Conservation (phyloP, 108 stramenopile species). For the Mayamaea pseudoterrestris region DNA sequence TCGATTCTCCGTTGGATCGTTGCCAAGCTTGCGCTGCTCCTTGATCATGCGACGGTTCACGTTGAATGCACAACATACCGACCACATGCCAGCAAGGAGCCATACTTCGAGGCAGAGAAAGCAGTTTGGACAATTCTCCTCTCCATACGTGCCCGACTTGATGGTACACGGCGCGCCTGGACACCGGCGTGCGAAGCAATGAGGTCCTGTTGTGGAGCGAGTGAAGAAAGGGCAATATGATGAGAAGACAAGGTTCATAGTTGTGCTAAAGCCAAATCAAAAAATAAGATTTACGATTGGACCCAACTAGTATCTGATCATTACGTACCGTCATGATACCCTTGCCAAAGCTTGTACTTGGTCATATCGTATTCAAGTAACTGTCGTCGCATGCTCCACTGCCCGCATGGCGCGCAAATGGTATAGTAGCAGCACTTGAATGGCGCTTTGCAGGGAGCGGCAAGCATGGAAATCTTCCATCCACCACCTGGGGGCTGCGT, state of each 20-base stretch:
- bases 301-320: no score
- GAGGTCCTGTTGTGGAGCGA: no score
- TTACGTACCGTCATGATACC: conserved; percentile 10
- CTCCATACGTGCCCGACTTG: conserved; percentile 44
- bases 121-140: conserved; percentile 24
- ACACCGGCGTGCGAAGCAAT: conserved; percentile 37
- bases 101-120: conserved; percentile 41
- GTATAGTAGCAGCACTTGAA: conserved; percentile 28
- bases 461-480: conserved; percentile 37
- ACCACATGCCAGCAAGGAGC: conserved; percentile 31
- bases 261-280: no score
- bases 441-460: conserved; percentile 20
- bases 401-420: conserved; percentile 31
- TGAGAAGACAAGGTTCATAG: neutral
- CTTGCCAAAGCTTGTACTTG: conserved; percentile 56
- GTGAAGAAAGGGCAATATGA: no score
- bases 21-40: conserved; percentile 29
- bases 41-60: conserved; percentile 39
- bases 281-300: no score
- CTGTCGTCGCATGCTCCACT: conserved; percentile 27
- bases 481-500: conserved; percentile 25
- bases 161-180: conserved; percentile 42
- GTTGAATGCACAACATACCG: conserved; percentile 48
- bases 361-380: conserved; percentile 46
- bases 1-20: conserved; percentile 44